A percentile compares a stretch with the other conserved stretches of the same genome.
phyloP scores from a whole-genome alignment of 805 yeast genomes.

The Monosporozyma servazzii region DNA sequence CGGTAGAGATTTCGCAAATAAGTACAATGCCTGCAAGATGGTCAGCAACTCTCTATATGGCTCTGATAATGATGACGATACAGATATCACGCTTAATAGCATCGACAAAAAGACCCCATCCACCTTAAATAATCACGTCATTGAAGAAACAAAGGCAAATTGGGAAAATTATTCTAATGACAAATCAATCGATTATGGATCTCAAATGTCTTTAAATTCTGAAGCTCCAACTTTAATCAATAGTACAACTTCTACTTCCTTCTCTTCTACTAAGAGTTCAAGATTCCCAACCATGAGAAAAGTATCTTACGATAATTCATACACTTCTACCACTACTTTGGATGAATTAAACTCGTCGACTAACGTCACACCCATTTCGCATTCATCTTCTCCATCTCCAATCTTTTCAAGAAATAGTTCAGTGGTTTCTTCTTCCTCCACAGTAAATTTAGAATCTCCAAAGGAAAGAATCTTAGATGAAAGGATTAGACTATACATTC shows the following conservation, averaged over 20 bases:
- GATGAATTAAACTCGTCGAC: not conserved
- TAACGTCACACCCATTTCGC: not conserved
- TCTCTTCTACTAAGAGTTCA: not conserved
- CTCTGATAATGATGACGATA: not conserved
- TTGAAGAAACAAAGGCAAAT: slow-evolving; percentile 1
- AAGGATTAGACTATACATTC: not conserved
- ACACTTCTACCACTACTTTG: slow-evolving; percentile 1
- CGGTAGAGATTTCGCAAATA: slow-evolving; percentile 9
- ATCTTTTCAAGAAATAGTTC: slow-evolving; percentile 1
- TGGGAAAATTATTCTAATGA: not conserved
- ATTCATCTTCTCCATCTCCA: slow-evolving; percentile 4
- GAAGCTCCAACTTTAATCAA: slow-evolving; percentile 16
- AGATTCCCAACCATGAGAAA: slow-evolving; percentile 1
- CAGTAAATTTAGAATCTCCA: not conserved
- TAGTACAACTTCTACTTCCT: not conserved
- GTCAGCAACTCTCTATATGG: not conserved
- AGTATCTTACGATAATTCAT: not conserved
- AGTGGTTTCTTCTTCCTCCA: not conserved
- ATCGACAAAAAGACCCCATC: not conserved
- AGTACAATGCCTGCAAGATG: slow-evolving; percentile 1
- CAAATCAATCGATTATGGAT: slow-evolving; percentile 4
- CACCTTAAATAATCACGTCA: not conserved
- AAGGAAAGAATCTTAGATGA: not conserved
- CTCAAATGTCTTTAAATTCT: slow-evolving; percentile 13
- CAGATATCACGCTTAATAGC: not conserved